phyloP scores from a whole-genome alignment of 371 early-diverging fungal genomes.

The Circinella minor region DNA sequence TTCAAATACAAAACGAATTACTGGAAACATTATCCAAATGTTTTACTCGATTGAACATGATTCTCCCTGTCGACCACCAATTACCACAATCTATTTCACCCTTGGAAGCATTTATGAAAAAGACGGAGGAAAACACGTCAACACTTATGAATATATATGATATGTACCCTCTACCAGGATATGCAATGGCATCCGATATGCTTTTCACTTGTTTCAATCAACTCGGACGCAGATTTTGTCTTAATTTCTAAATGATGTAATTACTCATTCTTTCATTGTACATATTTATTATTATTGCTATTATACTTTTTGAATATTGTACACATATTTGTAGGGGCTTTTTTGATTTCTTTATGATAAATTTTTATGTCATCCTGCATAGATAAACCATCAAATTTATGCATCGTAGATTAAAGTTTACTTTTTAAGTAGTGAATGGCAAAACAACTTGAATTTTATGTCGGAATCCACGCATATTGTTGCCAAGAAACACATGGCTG shows the following conservation, averaged over 20 bases:
- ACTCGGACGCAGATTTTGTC: neutral
- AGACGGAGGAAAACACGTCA: neutral
- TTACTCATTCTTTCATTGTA: no score
- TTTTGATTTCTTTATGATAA: no score
- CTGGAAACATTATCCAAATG: neutral
- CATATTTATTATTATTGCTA: neutral
- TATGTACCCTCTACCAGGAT: conserved; percentile 6
- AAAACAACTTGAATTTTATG: no score
- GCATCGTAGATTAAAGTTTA: no score
- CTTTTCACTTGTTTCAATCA: conserved; percentile 1
- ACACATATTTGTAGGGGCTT: no score
- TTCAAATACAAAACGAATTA: neutral
- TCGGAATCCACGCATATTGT: no score
- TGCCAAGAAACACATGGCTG: no score
- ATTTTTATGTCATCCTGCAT: no score
- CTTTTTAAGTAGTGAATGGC: no score
- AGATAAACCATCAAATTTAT: no score
- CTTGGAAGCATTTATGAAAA: neutral
- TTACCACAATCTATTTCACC: neutral
- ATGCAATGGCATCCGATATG: conserved; percentile 5
- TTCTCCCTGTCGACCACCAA: neutral
- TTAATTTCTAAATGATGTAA: neutral
- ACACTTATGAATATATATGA: neutral
- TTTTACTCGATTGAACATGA: neutral
- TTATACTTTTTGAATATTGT: no score